These are phyloP conservation scores for Hypoxylon sp. DNA, from an alignment of 2,329 filamentous ascomycete genomes.

Conservation along the genomic window DNA sequence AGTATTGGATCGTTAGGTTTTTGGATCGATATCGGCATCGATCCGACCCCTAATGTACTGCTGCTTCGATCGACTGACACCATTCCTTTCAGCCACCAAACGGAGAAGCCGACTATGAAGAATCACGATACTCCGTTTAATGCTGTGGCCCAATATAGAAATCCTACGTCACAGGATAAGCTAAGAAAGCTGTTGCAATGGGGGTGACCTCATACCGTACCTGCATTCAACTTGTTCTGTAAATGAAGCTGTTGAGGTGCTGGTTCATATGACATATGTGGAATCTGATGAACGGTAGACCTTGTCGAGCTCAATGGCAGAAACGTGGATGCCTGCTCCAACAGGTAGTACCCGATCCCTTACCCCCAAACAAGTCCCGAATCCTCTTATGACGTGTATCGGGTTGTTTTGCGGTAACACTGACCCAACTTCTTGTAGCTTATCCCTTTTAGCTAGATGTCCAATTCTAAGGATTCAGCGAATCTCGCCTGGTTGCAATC, in stretches of 20 bases:
- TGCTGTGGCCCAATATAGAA: slow-evolving; percentile 23
- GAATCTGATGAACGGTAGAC: neutral
- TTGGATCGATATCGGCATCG: slow-evolving; percentile 15
- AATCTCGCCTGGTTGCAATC: neutral
- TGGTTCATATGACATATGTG: slow-evolving; percentile 9
- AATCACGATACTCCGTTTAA: slow-evolving; percentile 24
- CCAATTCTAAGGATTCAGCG: neutral
- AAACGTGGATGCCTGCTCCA: neutral
- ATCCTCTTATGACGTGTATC: slow-evolving; percentile 21
- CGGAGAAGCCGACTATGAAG: slow-evolving; percentile 1
- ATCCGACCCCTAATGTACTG: neutral
- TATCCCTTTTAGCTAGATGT: neutral
- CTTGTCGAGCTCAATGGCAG: neutral
- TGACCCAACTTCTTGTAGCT: neutral
- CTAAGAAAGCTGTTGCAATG: slow-evolving; percentile 16
- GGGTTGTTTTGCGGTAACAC: neutral
- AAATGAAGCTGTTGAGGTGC: neutral
- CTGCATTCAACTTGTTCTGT: neutral
- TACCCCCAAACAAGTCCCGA: neutral
- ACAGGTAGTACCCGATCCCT: neutral
- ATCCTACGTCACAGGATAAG: slow-evolving; percentile 32
- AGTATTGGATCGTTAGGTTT: slow-evolving; percentile 9
- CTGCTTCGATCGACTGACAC: slow-evolving; percentile 18
- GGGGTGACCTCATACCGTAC: slow-evolving; percentile 24
- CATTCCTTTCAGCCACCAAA: neutral